These are phyloP conservation scores for Lophiostoma macrostomum DNA, from an alignment of 495 filamentous ascomycete species.

Conservation along the genomic window DNA sequence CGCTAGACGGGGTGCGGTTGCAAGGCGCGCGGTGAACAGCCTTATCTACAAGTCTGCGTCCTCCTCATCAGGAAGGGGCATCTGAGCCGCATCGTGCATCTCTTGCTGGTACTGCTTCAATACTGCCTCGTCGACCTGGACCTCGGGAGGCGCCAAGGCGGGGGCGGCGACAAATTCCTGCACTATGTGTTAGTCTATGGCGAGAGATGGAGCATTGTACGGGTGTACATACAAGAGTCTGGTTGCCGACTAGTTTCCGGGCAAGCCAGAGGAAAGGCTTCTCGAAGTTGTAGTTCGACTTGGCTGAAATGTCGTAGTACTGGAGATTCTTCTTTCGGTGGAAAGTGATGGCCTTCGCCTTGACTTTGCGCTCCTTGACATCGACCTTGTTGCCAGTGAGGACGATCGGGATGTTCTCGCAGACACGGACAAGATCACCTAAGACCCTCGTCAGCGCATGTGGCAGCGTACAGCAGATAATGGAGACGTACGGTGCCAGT, in stretches of 20 bases:
- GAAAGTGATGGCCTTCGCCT: slow-evolving; percentile 99
- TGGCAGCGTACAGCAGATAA: slow-evolving; percentile 15
- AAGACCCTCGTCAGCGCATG: slow-evolving; percentile 18
- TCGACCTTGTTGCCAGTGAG: slow-evolving; percentile 99
- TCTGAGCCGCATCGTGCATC: slow-evolving; percentile 75
- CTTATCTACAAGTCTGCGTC: slow-evolving; percentile 67
- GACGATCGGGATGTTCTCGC: slow-evolving; percentile 99
- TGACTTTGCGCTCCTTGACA: slow-evolving; percentile 99
- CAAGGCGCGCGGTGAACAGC: not conserved
- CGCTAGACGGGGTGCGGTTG: not conserved
- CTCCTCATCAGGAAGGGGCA: slow-evolving; percentile 95
- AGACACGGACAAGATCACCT: slow-evolving; percentile 99
- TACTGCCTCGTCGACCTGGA: slow-evolving; percentile 76
- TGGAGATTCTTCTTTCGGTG: slow-evolving; percentile 99
- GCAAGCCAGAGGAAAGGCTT: slow-evolving; percentile 99
- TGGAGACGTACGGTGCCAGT: slow-evolving; percentile 93
- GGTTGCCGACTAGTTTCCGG: slow-evolving; percentile 95
- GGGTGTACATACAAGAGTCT: slow-evolving; percentile 74
- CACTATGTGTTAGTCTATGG: too few species aligned
- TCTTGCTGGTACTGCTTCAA: slow-evolving; percentile 80
- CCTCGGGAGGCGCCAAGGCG: slow-evolving; percentile 90
- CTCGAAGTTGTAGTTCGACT: slow-evolving; percentile 99
- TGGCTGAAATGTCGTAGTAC: slow-evolving; percentile 99
- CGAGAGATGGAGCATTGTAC: too few species aligned
- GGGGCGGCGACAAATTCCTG: slow-evolving; percentile 97